These are phyloP conservation scores for Fusarium nanum DNA, from an alignment of 2,329 filamentous ascomycete species.

Conservation along the genomic window DNA sequence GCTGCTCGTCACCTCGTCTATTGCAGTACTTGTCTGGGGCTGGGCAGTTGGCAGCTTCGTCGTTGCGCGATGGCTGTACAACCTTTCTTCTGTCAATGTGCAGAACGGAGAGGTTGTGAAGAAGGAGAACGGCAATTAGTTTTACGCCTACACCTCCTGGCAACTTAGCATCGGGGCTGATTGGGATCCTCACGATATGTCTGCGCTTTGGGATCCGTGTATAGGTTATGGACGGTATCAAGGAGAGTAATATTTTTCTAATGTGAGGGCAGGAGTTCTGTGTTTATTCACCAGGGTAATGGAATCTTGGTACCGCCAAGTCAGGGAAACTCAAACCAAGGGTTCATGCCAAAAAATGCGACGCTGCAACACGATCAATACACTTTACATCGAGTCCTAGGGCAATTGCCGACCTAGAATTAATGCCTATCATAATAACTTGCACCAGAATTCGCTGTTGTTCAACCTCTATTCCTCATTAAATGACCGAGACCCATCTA, in stretches of 20 bases:
- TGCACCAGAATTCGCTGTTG: conserved; percentile 4
- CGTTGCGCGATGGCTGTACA: conserved; percentile 60
- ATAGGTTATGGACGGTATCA: conserved; percentile 8
- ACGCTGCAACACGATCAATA: conserved; percentile 11
- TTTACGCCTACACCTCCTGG: conserved; percentile 12
- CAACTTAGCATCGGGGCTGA: conserved; percentile 8
- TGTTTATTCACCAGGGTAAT: background rate
- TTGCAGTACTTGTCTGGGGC: conserved; percentile 73
- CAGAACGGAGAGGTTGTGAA: conserved; percentile 42
- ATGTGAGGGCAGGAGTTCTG: conserved; percentile 1
- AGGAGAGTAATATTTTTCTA: conserved; percentile 1
- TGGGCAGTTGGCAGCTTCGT: conserved; percentile 73
- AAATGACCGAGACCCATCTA: conserved; percentile 38
- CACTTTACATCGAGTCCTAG: conserved; percentile 1
- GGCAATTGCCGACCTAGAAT: conserved; percentile 5
- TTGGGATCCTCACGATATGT: conserved; percentile 28
- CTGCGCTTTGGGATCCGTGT: conserved; percentile 21
- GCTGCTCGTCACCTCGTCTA: conserved; percentile 71
- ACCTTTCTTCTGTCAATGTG: conserved; percentile 44
- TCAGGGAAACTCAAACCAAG: background rate
- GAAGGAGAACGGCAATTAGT: conserved; percentile 39
- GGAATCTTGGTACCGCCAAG: background rate
- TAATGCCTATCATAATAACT: conserved; percentile 1
- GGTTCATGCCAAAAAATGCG: background rate
- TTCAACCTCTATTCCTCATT: conserved; percentile 41